Evolutionary conservation across 306 rosid genomes (phyloP).

Genomic region (Quercus engelmannii): DNA sequence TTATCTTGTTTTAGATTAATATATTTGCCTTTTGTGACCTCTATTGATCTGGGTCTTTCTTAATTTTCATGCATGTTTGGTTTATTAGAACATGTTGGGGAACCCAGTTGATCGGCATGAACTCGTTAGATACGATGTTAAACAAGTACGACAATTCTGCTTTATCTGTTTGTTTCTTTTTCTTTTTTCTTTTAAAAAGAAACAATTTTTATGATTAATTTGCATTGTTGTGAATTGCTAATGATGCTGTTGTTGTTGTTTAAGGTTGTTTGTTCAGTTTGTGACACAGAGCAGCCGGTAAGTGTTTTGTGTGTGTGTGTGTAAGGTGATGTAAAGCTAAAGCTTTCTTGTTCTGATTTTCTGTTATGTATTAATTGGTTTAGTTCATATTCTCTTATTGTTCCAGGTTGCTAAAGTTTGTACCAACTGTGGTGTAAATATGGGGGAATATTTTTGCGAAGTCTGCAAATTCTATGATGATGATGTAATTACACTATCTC

Average conservation of each 20-base stretch:
- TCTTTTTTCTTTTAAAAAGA: neutral
- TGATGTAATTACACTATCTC: slow-evolving; percentile 52
- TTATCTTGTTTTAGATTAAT: neutral
- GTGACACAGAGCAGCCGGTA: slow-evolving; percentile 98
- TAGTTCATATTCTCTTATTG: neutral
- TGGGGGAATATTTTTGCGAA: slow-evolving; percentile 93
- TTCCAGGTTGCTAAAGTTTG: slow-evolving; percentile 78
- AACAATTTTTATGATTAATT: neutral
- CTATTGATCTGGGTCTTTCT: slow-evolving; percentile 30
- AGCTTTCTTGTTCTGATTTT: neutral
- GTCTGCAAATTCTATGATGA: slow-evolving; percentile 92
- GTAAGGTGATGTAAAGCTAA: neutral
- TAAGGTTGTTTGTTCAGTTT: slow-evolving; percentile 91
- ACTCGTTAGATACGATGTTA: slow-evolving; percentile 64
- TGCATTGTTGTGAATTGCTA: neutral
- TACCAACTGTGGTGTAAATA: slow-evolving; percentile 84
- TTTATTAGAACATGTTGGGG: slow-evolving; percentile 57
- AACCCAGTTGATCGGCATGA: slow-evolving; percentile 74
- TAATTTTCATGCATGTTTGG: slow-evolving; percentile 2
- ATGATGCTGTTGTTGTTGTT: slow-evolving; percentile 19
- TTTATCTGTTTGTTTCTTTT: neutral
- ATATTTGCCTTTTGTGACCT: slow-evolving; percentile 7
- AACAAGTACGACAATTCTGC: slow-evolving; percentile 49
- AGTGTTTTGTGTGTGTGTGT: slow-evolving; percentile 20
- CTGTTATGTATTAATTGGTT: slow-evolving; percentile 6